These are phyloP conservation scores for Begonia masoniana DNA, from an alignment of 306 rosid species.

Conservation along the genomic window DNA sequence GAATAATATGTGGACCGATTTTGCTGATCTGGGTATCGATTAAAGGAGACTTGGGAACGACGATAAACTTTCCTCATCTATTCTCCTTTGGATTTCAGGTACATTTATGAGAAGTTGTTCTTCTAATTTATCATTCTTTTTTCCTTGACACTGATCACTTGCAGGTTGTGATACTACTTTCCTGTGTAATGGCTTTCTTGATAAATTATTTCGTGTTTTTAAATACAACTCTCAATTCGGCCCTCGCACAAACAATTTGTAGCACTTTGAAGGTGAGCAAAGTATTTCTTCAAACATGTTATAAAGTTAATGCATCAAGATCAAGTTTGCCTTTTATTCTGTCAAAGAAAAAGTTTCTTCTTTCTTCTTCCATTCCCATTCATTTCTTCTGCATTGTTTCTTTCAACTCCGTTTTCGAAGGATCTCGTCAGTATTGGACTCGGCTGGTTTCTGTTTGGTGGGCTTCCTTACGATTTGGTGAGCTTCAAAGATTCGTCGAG, in stretches of 20 bases:
- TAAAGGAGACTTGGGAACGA: constrained; percentile 38
- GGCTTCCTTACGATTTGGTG: constrained; percentile 53
- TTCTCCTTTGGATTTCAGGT: constrained; percentile 65
- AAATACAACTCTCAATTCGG: constrained; percentile 72
- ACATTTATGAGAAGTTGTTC: neutral
- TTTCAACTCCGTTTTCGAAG: constrained; percentile 12
- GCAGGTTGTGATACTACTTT: constrained; percentile 67
- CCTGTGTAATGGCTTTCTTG: constrained; percentile 60
- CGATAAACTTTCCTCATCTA: constrained; percentile 42
- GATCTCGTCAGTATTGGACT: constrained; percentile 39
- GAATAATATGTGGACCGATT: constrained; percentile 56
- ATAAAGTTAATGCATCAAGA: too few relatives aligned
- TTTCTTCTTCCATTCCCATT: too few relatives aligned
- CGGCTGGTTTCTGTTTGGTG: constrained; percentile 50
- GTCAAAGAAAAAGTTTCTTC: too few relatives aligned
- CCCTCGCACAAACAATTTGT: constrained; percentile 74
- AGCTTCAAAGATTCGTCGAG: neutral
- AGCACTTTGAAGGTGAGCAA: constrained; percentile 47
- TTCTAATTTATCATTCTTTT: too few relatives aligned
- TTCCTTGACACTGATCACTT: neutral
- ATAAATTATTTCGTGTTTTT: constrained; percentile 62
- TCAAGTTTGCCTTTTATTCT: too few relatives aligned
- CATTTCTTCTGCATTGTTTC: neutral
- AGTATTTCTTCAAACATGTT: neutral
- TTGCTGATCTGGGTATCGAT: constrained; percentile 48